phyloP scores from a whole-genome alignment of 306 rosid species.

The Prunus mume region DNA sequence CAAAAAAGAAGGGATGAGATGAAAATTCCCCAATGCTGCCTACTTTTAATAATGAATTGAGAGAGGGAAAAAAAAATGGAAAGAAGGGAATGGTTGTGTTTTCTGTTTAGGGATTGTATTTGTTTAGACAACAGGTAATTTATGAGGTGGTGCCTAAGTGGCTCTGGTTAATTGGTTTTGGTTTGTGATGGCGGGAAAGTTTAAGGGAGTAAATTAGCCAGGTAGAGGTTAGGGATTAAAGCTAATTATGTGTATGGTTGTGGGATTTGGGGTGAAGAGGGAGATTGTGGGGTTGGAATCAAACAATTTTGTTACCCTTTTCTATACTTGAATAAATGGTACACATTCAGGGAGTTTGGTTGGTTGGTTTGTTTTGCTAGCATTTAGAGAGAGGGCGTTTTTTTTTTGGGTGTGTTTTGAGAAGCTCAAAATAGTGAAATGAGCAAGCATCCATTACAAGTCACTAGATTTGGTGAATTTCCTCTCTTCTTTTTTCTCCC shows the following conservation, averaged over 20 bases:
- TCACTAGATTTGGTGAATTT: neutral
- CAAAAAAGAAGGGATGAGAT: neutral
- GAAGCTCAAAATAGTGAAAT: neutral
- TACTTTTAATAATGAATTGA: neutral
- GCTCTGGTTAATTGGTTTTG: neutral
- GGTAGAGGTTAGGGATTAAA: neutral
- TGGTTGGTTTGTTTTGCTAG: neutral
- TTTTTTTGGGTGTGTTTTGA: too few species aligned
- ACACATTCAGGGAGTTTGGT: neutral
- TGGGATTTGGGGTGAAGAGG: neutral
- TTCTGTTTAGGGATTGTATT: neutral
- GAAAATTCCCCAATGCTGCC: neutral
- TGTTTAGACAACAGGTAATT: neutral
- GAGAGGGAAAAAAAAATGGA: neutral
- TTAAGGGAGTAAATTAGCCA: neutral
- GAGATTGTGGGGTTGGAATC: conserved; percentile 17
- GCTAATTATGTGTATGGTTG: neutral
- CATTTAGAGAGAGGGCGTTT: neutral
- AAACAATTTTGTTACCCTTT: neutral
- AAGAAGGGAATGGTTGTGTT: neutral
- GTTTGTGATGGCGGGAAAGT: conserved; percentile 25
- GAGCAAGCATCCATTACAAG: too few species aligned
- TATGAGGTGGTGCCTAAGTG: neutral
- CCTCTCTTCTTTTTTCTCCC: too few species aligned
- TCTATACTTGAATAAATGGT: neutral